phyloP scores from a whole-genome alignment of 768 basidiomycete genomes.

The Boletus sp. region DNA sequence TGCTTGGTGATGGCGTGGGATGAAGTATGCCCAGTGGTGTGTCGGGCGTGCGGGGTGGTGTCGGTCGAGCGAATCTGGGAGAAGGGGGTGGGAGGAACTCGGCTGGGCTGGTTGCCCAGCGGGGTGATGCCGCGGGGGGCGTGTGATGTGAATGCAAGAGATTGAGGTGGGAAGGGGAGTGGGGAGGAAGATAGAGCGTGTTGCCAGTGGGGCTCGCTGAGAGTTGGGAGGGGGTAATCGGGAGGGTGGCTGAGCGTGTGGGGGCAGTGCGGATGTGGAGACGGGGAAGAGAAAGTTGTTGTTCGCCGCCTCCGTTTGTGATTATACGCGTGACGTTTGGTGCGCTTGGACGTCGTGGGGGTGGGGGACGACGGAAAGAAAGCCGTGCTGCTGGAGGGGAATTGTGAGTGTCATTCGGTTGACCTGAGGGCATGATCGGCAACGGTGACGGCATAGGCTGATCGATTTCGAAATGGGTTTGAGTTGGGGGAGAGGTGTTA shows the following conservation, averaged over 20 bases:
- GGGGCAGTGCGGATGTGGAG: constrained; percentile 62
- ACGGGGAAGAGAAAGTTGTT: constrained; percentile 47
- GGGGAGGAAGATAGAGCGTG: constrained; percentile 28
- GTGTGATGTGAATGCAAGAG: constrained; percentile 60
- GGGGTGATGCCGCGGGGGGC: constrained; percentile 49
- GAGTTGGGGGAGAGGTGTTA: constrained; percentile 54
- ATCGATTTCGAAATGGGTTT: constrained; percentile 61
- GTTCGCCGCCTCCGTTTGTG: constrained; percentile 50
- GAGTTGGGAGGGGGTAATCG: constrained; percentile 37
- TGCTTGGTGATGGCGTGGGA: constrained; percentile 50
- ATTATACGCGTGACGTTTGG: constrained; percentile 62
- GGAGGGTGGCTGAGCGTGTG: constrained; percentile 58
- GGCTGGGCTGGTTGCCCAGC: constrained; percentile 34
- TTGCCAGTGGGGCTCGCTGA: constrained; percentile 19
- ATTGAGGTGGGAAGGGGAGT: constrained; percentile 61
- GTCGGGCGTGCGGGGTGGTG: constrained; percentile 39
- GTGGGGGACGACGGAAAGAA: constrained; percentile 49
- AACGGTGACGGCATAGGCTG: constrained; percentile 49
- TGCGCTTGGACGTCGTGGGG: constrained; percentile 57
- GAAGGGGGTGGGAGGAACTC: constrained; percentile 42
- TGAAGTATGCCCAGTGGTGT: constrained; percentile 34
- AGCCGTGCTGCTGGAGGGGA: constrained; percentile 70
- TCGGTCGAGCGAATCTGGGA: constrained; percentile 23
- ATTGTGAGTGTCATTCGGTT: constrained; percentile 44
- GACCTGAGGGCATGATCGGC: constrained; percentile 54